Conservation (phyloP, 2,329 filamentous ascomycete genomes). For the Chaetoscypha palmicola region DNA sequence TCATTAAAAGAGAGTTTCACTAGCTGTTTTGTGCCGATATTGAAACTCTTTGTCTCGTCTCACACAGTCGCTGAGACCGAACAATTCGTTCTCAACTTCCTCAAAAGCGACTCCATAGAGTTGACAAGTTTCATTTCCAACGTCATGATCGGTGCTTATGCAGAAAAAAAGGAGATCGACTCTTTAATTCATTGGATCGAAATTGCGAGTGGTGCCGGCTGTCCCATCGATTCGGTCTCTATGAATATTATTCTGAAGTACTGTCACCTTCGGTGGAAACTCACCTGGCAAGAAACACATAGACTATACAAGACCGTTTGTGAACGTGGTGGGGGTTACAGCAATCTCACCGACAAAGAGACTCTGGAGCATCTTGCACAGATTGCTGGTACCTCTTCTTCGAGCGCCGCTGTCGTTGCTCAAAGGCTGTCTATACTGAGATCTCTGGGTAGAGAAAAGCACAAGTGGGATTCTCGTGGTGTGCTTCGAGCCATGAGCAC, state of each 20-base stretch:
- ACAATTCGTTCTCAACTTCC: conserved; percentile 22
- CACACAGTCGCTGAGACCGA: conserved; percentile 26
- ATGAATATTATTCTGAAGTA: conserved; percentile 27
- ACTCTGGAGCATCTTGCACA: conserved; percentile 21
- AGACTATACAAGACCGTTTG: conserved; percentile 18
- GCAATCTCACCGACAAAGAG: conserved; percentile 11
- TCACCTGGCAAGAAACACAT: conserved; percentile 21
- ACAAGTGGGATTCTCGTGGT: conserved; percentile 5
- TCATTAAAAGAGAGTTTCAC: conserved; percentile 2
- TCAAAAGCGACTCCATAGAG: conserved; percentile 18
- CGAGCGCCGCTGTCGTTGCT: neutral
- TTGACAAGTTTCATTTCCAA: conserved; percentile 19
- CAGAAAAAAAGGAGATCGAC: conserved; percentile 23
- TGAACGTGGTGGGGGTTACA: neutral
- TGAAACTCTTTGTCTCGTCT: conserved; percentile 24
- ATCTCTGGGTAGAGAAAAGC: neutral
- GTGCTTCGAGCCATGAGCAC: conserved; percentile 18
- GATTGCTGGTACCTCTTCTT: conserved; percentile 13
- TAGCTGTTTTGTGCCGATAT: conserved; percentile 24
- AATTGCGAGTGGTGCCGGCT: conserved; percentile 18
- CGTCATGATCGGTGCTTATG: conserved; percentile 27
- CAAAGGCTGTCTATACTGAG: conserved; percentile 10
- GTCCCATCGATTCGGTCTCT: conserved; percentile 19
- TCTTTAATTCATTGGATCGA: conserved; percentile 26
- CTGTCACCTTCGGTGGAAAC: conserved; percentile 21